Evolutionary conservation across 176 grass and related monocot species (phyloP), one percentile per base, ranked within the genome.

Genomic region (Oryza australiensis): DNA sequence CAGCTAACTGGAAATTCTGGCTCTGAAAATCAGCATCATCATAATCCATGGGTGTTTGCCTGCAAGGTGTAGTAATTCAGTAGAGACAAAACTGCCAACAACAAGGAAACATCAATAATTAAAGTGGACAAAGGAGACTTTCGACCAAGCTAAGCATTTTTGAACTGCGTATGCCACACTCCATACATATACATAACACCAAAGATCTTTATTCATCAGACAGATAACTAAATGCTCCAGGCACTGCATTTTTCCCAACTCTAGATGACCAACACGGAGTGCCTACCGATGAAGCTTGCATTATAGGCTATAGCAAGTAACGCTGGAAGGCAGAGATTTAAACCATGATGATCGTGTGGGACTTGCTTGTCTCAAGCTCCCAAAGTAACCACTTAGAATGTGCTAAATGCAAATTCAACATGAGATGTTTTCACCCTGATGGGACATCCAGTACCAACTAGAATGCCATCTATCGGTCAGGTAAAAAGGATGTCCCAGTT

Each of bases 1-100:
- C 81, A 40, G 83, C 85, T 96, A 96, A 60, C 78, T 96, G 89
- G 83, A 96, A 94, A 53, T 90, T 95, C 72, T 81, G 93, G 81
- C 82, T 96, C 57, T 96, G 89, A 93, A 99, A 94, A 78, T 96
- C 91, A 81, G 64, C 82, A 83, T 99, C 87, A 20, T 99, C 93
- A 99, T 90, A 86, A 90, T 99, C 97, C 97, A 99, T 99, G 87
- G 93, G 87, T 96, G 69, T 84, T 89, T 49, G 73, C 87, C 97
- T 99, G 87, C 66, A 83, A 73, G 42, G 80, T 75, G 49, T 18
- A 65, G 35, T 87, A 26, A 55, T 32, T 48, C 80, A 46, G 74
- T 76, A 63, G 62, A 67, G 68, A 68, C 0, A 2, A 79, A 74
- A 26, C 11, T 48, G 48, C 26, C 16, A 76, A 72, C 18, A 28